Base-by-base conservation (phyloP, 192 early-diverging fungal species). In the Chytriomyces hyalinus region DNA sequence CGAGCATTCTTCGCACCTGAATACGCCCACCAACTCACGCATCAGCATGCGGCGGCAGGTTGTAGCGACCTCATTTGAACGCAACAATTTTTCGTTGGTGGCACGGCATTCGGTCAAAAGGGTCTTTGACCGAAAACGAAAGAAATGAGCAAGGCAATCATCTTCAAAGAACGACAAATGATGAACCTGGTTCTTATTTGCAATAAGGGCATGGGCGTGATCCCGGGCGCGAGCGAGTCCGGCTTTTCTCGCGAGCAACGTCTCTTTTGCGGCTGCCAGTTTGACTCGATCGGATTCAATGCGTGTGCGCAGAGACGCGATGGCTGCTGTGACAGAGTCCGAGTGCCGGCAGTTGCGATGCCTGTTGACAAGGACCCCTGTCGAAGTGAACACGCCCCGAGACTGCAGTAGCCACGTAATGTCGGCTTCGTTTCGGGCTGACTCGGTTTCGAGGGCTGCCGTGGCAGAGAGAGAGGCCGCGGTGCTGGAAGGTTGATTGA, bases 21-120 rank as follows among this genome's bases (percentile, higher is more conserved):
- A 86, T 7, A 86, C 75, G 8, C 73, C 62, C n/a, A 85, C 77
- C 24, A 87, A 65, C 61, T 85, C 86, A 17, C 80, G 57, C 49
- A 87, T 68, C 44, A 87, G 61, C 49, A 84, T 59, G 17, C 80
- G 6, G 13, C 83, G 76, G 28, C 68, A 77, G 61, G 77, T 65
- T 50, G 49, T 65, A 20, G 76, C 67, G 8, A 77, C 24, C 7
- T 81, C 80, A n/a, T 13, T 57, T 13, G 15, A 57, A n/a, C 53
- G 53, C 53, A 20, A 13, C 15, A 57, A 20, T 20, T 20, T 57
- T 13, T 57, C 53, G 20, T 13, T 20, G 53, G 53, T 20, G 20
- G 53, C 53, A 20, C 53, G 53, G 20, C 36, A 36, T 36, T 36
- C 36, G 36, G 36, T 4, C 36, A 36, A 36, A 36, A 36, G 36